phyloP scores from a whole-genome alignment of 257 asterid species.

The Nyctanthes arbortristis region DNA sequence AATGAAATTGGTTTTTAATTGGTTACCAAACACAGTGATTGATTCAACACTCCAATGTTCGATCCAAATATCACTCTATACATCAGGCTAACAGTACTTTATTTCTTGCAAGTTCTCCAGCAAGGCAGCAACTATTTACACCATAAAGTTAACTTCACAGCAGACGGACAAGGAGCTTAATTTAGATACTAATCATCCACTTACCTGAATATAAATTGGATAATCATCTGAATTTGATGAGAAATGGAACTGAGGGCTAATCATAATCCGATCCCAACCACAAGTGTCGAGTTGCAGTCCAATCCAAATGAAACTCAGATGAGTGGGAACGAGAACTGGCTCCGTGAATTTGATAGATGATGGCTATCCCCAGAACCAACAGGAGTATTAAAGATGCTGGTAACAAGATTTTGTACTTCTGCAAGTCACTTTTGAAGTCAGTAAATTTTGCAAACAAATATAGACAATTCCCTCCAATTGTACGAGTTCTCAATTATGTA shows the following conservation, averaged over 20 bases:
- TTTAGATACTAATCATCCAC: not conserved
- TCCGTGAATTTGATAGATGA: not conserved
- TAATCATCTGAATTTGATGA: not conserved
- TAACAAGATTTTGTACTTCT: conserved; percentile 3
- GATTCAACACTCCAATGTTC: too few species aligned
- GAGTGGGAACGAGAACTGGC: not conserved
- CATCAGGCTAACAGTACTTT: not conserved
- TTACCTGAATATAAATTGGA: not conserved
- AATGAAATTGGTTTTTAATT: too few species aligned
- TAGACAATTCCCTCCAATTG: not conserved
- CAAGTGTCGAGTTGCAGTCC: conserved; percentile 55
- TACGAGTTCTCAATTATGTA: conserved; percentile 11
- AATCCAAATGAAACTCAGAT: conserved; percentile 8
- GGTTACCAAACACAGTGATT: too few species aligned
- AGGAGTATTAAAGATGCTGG: conserved; percentile 16
- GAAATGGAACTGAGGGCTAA: not conserved
- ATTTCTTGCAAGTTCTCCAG: not conserved
- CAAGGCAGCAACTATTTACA: not conserved
- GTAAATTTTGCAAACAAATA: not conserved
- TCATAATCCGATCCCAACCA: conserved; percentile 38
- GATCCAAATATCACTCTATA: not conserved
- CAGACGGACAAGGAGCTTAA: not conserved
- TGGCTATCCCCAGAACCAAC: conserved; percentile 19
- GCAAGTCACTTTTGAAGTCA: conserved; percentile 10
- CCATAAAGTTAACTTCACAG: not conserved